These are phyloP conservation scores for Prosopis cineraria DNA, from an alignment of 306 rosid species.

Conservation along the genomic window DNA sequence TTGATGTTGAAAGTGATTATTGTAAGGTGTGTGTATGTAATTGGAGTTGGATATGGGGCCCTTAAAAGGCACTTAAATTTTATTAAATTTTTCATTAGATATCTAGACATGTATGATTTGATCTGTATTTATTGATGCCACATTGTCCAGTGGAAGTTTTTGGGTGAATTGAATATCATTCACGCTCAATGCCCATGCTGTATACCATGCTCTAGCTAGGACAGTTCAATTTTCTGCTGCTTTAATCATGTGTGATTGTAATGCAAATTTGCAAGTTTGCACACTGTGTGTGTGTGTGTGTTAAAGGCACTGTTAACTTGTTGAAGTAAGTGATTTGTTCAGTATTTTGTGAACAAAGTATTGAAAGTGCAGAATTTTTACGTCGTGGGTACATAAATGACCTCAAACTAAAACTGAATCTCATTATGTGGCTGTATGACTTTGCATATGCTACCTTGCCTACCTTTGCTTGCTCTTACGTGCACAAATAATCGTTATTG, in stretches of 20 bases:
- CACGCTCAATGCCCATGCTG: background rate
- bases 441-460: too few relatives aligned
- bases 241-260: background rate
- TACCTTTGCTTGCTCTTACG: background rate
- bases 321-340: too few relatives aligned
- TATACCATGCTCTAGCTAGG: background rate
- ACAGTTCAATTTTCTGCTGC: background rate
- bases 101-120: background rate
- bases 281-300: too few relatives aligned
- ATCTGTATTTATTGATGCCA: background rate
- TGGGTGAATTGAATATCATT: background rate
- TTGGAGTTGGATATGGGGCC: background rate
- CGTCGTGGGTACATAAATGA: background rate
- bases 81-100: background rate
- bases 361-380: background rate
- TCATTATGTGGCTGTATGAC: too few relatives aligned
- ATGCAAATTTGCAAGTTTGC: too few relatives aligned
- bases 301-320: too few relatives aligned
- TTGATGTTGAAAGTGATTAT: background rate
- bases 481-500: constrained; percentile 1
- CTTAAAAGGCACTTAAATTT: background rate
- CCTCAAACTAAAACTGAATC: background rate
- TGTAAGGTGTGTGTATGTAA: background rate
- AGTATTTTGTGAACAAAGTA: too few relatives aligned
- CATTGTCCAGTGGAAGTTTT: background rate